A percentile compares a stretch with the other conserved stretches of the same genome.
phyloP scores from a whole-genome alignment of 345 rosid species.

The Syzygium jambos region DNA sequence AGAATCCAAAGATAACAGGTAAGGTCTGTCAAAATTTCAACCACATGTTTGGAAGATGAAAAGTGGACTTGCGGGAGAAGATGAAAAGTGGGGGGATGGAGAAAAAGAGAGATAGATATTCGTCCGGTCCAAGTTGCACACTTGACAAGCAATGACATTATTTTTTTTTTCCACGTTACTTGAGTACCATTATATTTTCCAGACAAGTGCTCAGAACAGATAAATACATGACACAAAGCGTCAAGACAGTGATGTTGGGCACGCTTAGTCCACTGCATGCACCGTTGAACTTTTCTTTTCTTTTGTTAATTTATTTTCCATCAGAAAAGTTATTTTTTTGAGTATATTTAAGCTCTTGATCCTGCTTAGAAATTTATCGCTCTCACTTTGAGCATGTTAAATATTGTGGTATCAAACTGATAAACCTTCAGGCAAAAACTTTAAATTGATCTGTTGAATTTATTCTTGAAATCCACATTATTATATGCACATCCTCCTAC shows the following conservation, averaged over 20 bases:
- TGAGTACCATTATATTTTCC: not conserved
- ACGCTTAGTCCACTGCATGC: not conserved
- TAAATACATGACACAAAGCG: not conserved
- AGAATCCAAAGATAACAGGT: not conserved
- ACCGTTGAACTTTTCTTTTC: not conserved
- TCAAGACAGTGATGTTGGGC: not conserved
- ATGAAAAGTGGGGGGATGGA: not conserved
- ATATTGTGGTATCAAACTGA: too few relatives aligned
- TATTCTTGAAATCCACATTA: not conserved
- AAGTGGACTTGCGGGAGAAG: not conserved
- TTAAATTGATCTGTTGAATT: too few relatives aligned
- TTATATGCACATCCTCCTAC: not conserved
- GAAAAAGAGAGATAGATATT: not conserved
- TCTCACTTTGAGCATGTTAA: too few relatives aligned
- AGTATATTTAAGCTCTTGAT: too few relatives aligned
- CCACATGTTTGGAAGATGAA: not conserved
- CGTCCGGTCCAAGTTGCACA: not conserved
- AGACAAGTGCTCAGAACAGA: not conserved
- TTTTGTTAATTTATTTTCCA: too few relatives aligned
- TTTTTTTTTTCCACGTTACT: not conserved
- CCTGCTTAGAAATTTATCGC: too few relatives aligned
- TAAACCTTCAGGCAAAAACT: too few relatives aligned
- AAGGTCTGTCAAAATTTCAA: not conserved
- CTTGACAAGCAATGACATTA: not conserved
- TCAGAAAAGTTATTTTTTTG: too few relatives aligned